phyloP scores from a whole-genome alignment of 1,284 basidiomycete genomes.

The Ceratobasidium sp. region DNA sequence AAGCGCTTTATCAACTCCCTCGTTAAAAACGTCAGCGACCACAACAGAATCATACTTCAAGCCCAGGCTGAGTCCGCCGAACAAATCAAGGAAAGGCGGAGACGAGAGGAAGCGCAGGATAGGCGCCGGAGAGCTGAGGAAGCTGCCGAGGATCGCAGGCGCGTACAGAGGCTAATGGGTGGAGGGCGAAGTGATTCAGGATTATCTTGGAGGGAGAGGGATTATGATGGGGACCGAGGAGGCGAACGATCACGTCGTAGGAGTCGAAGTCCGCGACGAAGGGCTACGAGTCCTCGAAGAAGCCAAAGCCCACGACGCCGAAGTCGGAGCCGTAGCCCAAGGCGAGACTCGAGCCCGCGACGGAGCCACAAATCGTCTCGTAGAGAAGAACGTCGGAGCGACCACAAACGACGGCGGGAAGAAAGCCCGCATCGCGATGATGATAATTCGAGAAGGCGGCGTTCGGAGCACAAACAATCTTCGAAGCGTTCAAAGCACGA shows the following conservation, averaged over 20 bases:
- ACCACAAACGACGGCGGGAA: conserved; percentile 38
- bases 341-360: conserved; percentile 45
- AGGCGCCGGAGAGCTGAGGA: conserved; percentile 75
- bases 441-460: conserved; percentile 30
- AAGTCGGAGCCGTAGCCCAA: conserved; percentile 37
- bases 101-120: conserved; percentile 73
- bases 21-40: conserved; percentile 91
- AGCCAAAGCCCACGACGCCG: conserved; percentile 49
- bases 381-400: conserved; percentile 50
- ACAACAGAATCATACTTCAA: conserved; percentile 85
- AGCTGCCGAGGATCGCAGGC: conserved; percentile 70
- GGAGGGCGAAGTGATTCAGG: conserved; percentile 54
- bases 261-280: conserved; percentile 56
- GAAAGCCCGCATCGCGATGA: conserved; percentile 21
- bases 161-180: conserved; percentile 58
- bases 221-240: conserved; percentile 63
- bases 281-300: conserved; percentile 49
- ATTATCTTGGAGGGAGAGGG: conserved; percentile 57
- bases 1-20: conserved; percentile 91
- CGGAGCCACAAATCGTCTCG: conserved; percentile 38
- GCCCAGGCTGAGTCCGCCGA: conserved; percentile 82
- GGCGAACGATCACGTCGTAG: conserved; percentile 63
- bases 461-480: conserved; percentile 21
- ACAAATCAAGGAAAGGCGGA: conserved; percentile 74
- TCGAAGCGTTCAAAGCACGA: conserved; percentile 17